Evolutionary conservation across 2,329 filamentous ascomycete genomes (phyloP).

Genomic region (Venturia aucupariae): DNA sequence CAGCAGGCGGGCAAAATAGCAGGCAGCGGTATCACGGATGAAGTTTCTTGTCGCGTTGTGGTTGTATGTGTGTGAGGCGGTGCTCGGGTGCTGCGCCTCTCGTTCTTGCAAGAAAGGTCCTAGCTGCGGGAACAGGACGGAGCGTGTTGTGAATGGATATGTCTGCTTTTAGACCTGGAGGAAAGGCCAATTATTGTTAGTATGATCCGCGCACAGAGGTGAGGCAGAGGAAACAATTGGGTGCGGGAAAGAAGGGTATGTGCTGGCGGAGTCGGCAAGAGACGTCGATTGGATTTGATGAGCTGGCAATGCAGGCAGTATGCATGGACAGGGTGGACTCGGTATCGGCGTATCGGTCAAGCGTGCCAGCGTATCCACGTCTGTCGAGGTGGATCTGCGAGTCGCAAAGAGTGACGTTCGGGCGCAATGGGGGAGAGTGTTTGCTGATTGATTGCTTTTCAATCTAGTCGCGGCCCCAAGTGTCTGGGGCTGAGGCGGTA

Average conservation of each 20-base stretch:
- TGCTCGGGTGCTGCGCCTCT: conserved; percentile 12
- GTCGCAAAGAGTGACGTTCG: conserved; percentile 4
- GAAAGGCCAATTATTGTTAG: conserved; percentile 24
- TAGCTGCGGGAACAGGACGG: conserved; percentile 9
- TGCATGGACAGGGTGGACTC: conserved; percentile 22
- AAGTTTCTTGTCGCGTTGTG: background rate
- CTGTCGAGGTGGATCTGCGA: background rate
- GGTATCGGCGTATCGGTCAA: conserved; percentile 9
- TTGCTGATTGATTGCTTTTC: background rate
- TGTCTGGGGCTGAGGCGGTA: conserved; percentile 5
- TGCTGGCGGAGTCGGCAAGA: conserved; percentile 29
- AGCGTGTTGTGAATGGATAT: conserved; percentile 13
- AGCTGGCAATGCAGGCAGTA: conserved; percentile 34
- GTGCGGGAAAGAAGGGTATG: conserved; percentile 25
- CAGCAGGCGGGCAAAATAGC: background rate
- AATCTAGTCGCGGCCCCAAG: conserved; percentile 11
- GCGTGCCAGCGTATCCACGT: conserved; percentile 14
- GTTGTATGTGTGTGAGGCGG: conserved; percentile 9
- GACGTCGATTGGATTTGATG: conserved; percentile 34
- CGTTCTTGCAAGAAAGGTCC: conserved; percentile 10
- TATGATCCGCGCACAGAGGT: conserved; percentile 21
- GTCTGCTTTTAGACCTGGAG: conserved; percentile 14
- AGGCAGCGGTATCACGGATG: background rate
- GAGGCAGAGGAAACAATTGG: conserved; percentile 26
- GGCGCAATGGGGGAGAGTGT: conserved; percentile 2